Evolutionary conservation across 2,329 filamentous ascomycete species (phyloP).

Genomic region (Aspergillus melleus): DNA sequence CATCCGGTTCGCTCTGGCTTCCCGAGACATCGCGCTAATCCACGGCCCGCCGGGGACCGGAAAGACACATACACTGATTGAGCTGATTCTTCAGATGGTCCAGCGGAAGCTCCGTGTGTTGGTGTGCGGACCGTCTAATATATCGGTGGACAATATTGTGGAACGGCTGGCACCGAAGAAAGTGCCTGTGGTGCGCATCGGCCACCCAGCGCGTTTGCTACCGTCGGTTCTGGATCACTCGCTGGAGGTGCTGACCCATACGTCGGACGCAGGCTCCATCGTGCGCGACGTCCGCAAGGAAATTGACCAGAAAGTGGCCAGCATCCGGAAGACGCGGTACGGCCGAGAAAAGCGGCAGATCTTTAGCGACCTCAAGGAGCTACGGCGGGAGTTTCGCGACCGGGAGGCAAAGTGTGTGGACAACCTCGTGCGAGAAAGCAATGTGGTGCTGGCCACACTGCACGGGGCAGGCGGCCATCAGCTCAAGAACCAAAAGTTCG

Average conservation of each 20-base stretch:
- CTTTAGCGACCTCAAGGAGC: slow-evolving; percentile 79
- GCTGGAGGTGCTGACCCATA: slow-evolving; percentile 85
- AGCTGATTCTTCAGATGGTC: slow-evolving; percentile 88
- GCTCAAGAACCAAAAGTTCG: slow-evolving; percentile 76
- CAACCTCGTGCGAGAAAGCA: slow-evolving; percentile 72
- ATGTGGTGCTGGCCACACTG: slow-evolving; percentile 86
- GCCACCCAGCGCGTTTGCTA: slow-evolving; percentile 86
- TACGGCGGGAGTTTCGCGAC: slow-evolving; percentile 85
- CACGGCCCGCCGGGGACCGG: slow-evolving; percentile 95
- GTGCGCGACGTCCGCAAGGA: slow-evolving; percentile 88
- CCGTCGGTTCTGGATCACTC: slow-evolving; percentile 87
- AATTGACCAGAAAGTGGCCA: slow-evolving; percentile 88
- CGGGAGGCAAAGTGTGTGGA: slow-evolving; percentile 79
- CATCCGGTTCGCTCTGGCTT: slow-evolving; percentile 77
- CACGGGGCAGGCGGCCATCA: slow-evolving; percentile 89
- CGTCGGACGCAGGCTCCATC: slow-evolving; percentile 84
- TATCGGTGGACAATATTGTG: slow-evolving; percentile 97
- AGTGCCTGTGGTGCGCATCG: slow-evolving; percentile 82
- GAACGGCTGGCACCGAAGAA: slow-evolving; percentile 84
- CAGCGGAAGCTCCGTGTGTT: slow-evolving; percentile 72
- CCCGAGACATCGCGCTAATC: slow-evolving; percentile 80
- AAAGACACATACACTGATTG: slow-evolving; percentile 94
- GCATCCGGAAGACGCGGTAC: slow-evolving; percentile 80
- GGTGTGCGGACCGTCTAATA: slow-evolving; percentile 96
- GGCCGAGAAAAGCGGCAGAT: slow-evolving; percentile 77